These are phyloP conservation scores for Drechslerella dactyloides DNA, from an alignment of 2,329 filamentous ascomycete genomes.

Conservation along the genomic window DNA sequence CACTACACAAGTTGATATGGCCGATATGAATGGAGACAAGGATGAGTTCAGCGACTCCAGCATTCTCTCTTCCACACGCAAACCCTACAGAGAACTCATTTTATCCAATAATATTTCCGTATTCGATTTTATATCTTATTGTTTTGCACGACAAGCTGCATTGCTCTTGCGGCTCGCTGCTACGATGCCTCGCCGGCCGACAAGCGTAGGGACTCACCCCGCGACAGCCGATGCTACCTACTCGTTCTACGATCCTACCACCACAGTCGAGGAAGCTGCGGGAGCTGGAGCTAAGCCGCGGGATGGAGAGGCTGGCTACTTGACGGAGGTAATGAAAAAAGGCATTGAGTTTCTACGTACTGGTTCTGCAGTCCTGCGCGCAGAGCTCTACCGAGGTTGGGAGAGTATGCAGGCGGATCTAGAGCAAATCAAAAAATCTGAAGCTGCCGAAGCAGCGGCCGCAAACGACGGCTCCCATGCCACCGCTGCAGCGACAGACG, in stretches of 20 bases:
- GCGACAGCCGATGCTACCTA: slow-evolving; percentile 56
- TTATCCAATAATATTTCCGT: slow-evolving; percentile 92
- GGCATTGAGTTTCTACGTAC: slow-evolving; percentile 83
- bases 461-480: slow-evolving; percentile 57
- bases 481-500: slow-evolving; percentile 1
- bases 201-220: slow-evolving; percentile 51
- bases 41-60: slow-evolving; percentile 66
- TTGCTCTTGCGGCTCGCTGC: slow-evolving; percentile 75
- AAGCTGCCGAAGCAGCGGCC: slow-evolving; percentile 58
- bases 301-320: slow-evolving; percentile 58
- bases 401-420: slow-evolving; percentile 46
- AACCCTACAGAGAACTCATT: slow-evolving; percentile 89
- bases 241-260: slow-evolving; percentile 56
- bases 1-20: slow-evolving; percentile 52
- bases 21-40: slow-evolving; percentile 20
- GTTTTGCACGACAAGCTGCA: slow-evolving; percentile 86
- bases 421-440: slow-evolving; percentile 40
- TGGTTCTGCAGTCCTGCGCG: slow-evolving; percentile 77
- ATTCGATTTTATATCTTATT: slow-evolving; percentile 92
- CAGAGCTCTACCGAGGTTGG: slow-evolving; percentile 72
- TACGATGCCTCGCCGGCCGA: slow-evolving; percentile 58
- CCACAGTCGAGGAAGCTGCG: slow-evolving; percentile 45
- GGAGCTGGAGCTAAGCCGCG: slow-evolving; percentile 8
- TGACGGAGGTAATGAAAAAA: slow-evolving; percentile 85
- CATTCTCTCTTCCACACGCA: slow-evolving; percentile 69